Evolutionary conservation across 139 green algal genomes (phyloP).

Genomic region (Spirogloea muscicola): DNA sequence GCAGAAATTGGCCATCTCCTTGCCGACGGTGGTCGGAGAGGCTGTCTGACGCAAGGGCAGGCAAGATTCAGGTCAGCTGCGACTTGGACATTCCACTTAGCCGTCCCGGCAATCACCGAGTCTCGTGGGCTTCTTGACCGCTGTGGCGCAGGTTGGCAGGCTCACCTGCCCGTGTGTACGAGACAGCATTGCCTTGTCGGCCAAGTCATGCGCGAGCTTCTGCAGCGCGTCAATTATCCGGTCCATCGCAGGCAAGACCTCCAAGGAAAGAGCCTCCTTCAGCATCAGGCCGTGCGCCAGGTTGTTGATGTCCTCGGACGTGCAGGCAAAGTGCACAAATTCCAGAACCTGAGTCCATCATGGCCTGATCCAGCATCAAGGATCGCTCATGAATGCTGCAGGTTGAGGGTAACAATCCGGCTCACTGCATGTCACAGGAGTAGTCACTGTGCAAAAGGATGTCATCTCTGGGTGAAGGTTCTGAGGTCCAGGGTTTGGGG

Average conservation of each 20-base stretch:
- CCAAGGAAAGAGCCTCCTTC: conserved; percentile 67
- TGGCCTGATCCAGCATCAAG: too few species aligned
- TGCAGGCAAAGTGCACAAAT: conserved; percentile 99
- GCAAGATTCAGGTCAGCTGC: background rate
- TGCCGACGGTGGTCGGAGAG: conserved; percentile 95
- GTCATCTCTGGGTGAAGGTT: too few species aligned
- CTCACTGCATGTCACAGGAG: too few species aligned
- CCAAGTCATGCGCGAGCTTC: conserved; percentile 70
- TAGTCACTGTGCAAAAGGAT: too few species aligned
- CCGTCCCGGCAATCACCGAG: background rate
- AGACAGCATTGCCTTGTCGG: conserved; percentile 87
- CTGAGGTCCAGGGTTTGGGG: conserved; percentile 9
- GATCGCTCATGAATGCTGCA: too few species aligned
- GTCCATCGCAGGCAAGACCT: conserved; percentile 66
- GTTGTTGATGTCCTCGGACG: conserved; percentile 99
- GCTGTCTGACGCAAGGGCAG: conserved; percentile 60
- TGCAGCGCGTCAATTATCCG: conserved; percentile 67
- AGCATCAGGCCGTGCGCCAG: conserved; percentile 95
- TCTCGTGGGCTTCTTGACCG: too few species aligned
- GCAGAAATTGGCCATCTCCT: conserved; percentile 95
- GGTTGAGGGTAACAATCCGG: too few species aligned
- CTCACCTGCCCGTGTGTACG: conserved; percentile 90
- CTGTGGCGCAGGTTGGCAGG: background rate
- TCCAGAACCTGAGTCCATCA: conserved; percentile 73
- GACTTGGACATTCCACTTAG: background rate